These are phyloP conservation scores for Candida buenavistaensis DNA, from an alignment of 1,139 yeast species.

Conservation along the genomic window DNA sequence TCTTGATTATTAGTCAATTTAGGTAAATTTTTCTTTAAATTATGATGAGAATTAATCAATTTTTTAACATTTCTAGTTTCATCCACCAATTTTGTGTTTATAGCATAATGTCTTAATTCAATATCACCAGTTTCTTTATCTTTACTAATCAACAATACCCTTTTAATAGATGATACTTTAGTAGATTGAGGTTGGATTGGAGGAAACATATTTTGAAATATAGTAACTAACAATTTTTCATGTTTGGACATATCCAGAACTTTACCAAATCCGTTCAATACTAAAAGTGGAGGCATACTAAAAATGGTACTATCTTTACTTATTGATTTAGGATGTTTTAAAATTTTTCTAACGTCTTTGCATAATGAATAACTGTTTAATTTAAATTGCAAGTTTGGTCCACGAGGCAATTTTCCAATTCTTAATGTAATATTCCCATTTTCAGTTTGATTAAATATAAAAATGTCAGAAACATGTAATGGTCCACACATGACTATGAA, in stretches of 20 bases:
- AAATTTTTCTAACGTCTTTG: conserved; percentile 73
- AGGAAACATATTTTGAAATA: conserved; percentile 95
- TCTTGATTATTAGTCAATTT: conserved; percentile 68
- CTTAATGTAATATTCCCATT: conserved; percentile 82
- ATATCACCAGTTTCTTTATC: conserved; percentile 68
- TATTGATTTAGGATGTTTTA: conserved; percentile 69
- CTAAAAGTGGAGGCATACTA: conserved; percentile 81
- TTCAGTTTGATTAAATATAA: conserved; percentile 79
- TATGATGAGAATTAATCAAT: conserved; percentile 64
- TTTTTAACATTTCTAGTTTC: conserved; percentile 79
- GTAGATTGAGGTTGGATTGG: conserved; percentile 84
- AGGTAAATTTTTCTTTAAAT: conserved; percentile 68
- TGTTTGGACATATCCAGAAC: conserved; percentile 57
- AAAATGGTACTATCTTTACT: conserved; percentile 65
- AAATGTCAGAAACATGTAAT: conserved; percentile 83
- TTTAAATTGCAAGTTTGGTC: conserved; percentile 88
- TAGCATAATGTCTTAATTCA: conserved; percentile 87
- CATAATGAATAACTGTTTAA: conserved; percentile 76
- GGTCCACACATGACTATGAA: conserved; percentile 98
- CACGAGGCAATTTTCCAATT: conserved; percentile 85
- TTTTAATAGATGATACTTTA: conserved; percentile 68
- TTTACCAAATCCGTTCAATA: conserved; percentile 80
- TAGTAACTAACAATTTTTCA: conserved; percentile 82
- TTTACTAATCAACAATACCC: conserved; percentile 83
- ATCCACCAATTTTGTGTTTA: conserved; percentile 84